These are phyloP conservation scores for Aspergillus sclerotialis DNA, from an alignment of 2,329 filamentous ascomycete genomes.

Conservation along the genomic window DNA sequence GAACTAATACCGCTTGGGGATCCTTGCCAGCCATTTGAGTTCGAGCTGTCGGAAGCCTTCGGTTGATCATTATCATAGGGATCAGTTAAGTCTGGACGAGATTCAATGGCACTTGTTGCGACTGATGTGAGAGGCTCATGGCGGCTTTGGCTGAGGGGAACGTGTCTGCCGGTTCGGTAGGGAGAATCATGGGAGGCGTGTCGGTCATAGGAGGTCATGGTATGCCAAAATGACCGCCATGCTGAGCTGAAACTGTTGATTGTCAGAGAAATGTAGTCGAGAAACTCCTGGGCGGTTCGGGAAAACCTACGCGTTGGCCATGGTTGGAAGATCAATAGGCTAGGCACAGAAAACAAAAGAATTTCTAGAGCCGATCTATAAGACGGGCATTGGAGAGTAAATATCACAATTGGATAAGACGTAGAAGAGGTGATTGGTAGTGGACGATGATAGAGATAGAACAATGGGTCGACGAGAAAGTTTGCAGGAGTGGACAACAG, in stretches of 20 bases:
- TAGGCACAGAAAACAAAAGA: slow-evolving; percentile 4
- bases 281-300: not conserved
- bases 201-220: slow-evolving; percentile 71
- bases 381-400: slow-evolving; percentile 10
- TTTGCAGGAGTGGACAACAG: slow-evolving; percentile 8
- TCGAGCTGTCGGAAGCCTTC: slow-evolving; percentile 48
- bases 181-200: slow-evolving; percentile 90
- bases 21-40: slow-evolving; percentile 56
- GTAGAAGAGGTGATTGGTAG: slow-evolving; percentile 1
- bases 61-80: slow-evolving; percentile 69
- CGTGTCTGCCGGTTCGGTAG: slow-evolving; percentile 82
- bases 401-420: not conserved
- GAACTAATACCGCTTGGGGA: slow-evolving; percentile 50
- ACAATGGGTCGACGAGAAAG: slow-evolving; percentile 5
- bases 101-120: slow-evolving; percentile 78
- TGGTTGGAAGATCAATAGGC: slow-evolving; percentile 7
- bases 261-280: slow-evolving; percentile 3
- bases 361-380: slow-evolving; percentile 6
- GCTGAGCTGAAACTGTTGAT: slow-evolving; percentile 56
- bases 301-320: slow-evolving; percentile 16
- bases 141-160: slow-evolving; percentile 75
- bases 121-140: slow-evolving; percentile 79
- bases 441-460: slow-evolving; percentile 1
- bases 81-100: slow-evolving; percentile 72
- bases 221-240: slow-evolving; percentile 92